These are phyloP conservation scores for Prunus yedoensis DNA, from an alignment of 331 rosid genomes.

Conservation along the genomic window DNA sequence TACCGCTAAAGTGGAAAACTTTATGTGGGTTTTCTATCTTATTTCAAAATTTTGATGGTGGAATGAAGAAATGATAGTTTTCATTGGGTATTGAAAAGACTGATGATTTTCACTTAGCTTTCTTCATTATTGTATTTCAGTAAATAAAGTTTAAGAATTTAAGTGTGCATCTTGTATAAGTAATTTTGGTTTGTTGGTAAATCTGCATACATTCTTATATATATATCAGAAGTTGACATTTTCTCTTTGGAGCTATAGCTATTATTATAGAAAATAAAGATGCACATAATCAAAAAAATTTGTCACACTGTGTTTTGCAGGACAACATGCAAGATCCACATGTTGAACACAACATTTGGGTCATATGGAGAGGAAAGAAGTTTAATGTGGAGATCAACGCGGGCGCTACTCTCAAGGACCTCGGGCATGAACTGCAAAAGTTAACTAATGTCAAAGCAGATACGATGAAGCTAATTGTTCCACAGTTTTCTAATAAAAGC, in stretches of 20 bases:
- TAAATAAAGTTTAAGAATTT: not conserved
- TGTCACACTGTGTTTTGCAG: conserved; percentile 37
- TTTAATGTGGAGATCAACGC: conserved; percentile 48
- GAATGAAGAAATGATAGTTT: not conserved
- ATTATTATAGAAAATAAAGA: not conserved
- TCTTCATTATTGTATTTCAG: not conserved
- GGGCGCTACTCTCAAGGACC: conserved; percentile 63
- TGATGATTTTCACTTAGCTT: not conserved
- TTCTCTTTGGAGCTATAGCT: not conserved
- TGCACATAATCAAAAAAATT: not conserved
- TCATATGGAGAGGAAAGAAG: conserved; percentile 79
- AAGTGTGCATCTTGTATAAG: not conserved
- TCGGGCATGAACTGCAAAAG: conserved; percentile 66
- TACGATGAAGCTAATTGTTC: conserved; percentile 84
- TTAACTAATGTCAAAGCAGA: conserved; percentile 59
- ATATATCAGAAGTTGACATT: not conserved
- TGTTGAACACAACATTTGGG: conserved; percentile 36
- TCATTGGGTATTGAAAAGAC: not conserved
- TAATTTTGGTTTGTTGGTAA: not conserved
- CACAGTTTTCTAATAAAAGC: conserved; percentile 43
- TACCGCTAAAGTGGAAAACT: conserved; percentile 12
- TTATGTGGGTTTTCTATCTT: conserved; percentile 12
- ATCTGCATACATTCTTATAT: too few species aligned
- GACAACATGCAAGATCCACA: conserved; percentile 50
- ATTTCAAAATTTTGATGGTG: not conserved